Percentiles rank a stretch among this genome's conserved stretches.
Conservation (phyloP, 148 eudicot genomes). For the Nyssa sinensis region DNA sequence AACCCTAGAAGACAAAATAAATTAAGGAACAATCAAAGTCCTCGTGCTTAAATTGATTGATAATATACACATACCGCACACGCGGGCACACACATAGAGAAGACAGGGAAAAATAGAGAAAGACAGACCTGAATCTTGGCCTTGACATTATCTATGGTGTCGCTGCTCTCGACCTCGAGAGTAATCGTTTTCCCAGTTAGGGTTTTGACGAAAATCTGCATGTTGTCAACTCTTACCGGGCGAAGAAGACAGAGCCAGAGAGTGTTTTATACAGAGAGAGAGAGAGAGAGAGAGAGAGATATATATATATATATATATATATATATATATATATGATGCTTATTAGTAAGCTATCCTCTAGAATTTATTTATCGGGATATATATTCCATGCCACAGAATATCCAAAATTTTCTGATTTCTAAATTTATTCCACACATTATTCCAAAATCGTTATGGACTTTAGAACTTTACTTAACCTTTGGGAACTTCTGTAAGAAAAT, state of each 20-base stretch:
- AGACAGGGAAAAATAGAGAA: neutral
- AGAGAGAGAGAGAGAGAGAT: neutral
- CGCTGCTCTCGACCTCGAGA: constrained; percentile 26
- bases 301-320: too few species aligned
- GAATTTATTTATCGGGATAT: too few species aligned
- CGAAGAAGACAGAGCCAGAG: too few species aligned
- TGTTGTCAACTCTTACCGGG: neutral
- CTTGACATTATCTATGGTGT: constrained; percentile 21
- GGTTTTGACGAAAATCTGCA: constrained; percentile 32
- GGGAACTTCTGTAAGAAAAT: too few species aligned
- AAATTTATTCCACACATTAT: too few species aligned
- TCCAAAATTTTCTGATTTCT: too few species aligned
- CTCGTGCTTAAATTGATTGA: neutral
- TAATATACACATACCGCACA: neutral
- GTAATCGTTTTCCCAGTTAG: constrained; percentile 26
- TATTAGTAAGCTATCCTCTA: too few species aligned
- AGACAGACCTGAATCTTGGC: constrained; percentile 17
- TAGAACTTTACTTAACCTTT: too few species aligned
- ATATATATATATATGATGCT: too few species aligned
- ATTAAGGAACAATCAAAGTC: neutral
- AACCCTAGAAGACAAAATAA: neutral
- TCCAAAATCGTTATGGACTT: too few species aligned
- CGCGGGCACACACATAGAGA: neutral
- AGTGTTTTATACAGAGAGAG: too few species aligned
- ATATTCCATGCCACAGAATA: too few species aligned